phyloP scores from a whole-genome alignment of 148 eudicot species.

The Rhododendron kiyosumense region DNA sequence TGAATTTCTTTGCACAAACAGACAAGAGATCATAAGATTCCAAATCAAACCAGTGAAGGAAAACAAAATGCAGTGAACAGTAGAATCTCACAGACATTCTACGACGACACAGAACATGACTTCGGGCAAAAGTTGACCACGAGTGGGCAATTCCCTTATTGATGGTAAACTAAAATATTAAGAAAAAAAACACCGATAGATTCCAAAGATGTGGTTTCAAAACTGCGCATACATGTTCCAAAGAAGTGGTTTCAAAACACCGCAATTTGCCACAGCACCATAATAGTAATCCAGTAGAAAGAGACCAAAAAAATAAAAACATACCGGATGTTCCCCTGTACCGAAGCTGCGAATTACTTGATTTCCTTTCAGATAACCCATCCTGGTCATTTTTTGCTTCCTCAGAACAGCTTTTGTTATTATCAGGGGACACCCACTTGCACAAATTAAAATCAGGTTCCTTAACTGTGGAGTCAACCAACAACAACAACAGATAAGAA shows the following conservation, averaged over 20 bases:
- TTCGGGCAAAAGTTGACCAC: not conserved
- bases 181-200: too few relatives aligned
- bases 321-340: conserved; percentile 39
- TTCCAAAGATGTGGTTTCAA: not conserved
- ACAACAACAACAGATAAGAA: not conserved
- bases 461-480: conserved; percentile 25
- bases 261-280: not conserved
- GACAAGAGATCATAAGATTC: not conserved
- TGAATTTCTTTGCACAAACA: conserved; percentile 32
- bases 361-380: conserved; percentile 25
- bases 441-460: conserved; percentile 48
- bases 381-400: conserved; percentile 30
- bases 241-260: not conserved
- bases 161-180: not conserved
- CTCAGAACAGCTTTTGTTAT: conserved; percentile 21
- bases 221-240: not conserved
- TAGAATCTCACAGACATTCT: not conserved
- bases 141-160: not conserved
- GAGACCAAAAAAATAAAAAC: not conserved
- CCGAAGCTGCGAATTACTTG: conserved; percentile 27
- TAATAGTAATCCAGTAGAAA: not conserved
- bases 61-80: conserved; percentile 11
- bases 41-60: not conserved
- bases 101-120: not conserved
- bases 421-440: conserved; percentile 56